Base-by-base conservation (phyloP, 495 filamentous ascomycete genomes). In the Sordaria brevicollis region DNA sequence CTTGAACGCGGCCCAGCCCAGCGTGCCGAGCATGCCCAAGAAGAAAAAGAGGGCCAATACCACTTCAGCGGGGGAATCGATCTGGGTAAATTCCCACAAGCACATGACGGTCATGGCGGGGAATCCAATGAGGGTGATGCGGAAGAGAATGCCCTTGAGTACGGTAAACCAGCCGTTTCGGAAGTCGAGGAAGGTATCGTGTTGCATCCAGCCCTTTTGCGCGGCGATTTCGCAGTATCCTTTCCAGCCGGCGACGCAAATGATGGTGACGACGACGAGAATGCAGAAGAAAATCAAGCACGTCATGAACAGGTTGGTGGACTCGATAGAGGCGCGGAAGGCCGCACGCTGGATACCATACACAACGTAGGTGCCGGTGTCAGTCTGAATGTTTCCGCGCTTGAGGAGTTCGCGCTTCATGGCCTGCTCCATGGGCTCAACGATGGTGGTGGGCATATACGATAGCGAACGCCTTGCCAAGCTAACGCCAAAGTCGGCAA, bases 261-360 rank as follows among this genome's bases (percentile, higher is more conserved):
- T 76, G 66, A 90, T 86, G 25, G 92, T 91, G 71, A 84, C 73
- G 65, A 91, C 79, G 68, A 96, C 88, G 79, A 35, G 92, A 70
- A 95, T 82, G 71, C 92, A 87, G 80, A 97, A 97, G 83, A 97
- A 97, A 69, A 88, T 86, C 65, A 98, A 82, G 68, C 94, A 92
- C 5, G 94, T 97, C 81, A 97, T 81, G 81, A 99, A 99, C 71
- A 98, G 87, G 80, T 99, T 99, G 67, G 94, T 97, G 9, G 86
- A 82, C 81, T 99, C 95, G 57, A 99, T 97, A 29, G 83, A 82
- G 31, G 92, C 90, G 31, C 86, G 86, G 86, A 97, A 99, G 5
- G 92, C 93, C 69, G 94, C 94, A 79, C 95, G 91, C 74, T 94
- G 86, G 71, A 99, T 97, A 71, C 95, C 95, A 67, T 85, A 88